Evolutionary conservation across 257 asterid species (phyloP).

Genomic region (Oldenlandia corymbosa): DNA sequence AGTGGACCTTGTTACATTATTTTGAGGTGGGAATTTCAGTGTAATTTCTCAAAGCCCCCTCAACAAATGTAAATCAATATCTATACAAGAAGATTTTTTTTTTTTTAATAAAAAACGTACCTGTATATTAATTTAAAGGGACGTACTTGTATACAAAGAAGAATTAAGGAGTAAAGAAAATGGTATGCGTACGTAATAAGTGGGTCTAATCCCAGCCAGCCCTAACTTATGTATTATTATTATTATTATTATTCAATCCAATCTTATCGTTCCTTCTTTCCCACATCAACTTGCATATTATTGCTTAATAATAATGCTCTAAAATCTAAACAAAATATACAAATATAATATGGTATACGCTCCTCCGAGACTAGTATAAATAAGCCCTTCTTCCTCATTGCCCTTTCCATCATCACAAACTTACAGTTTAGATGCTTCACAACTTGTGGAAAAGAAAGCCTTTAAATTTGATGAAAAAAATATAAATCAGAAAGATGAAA

Average conservation of each 20-base stretch:
- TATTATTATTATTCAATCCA: slow-evolving; percentile 4
- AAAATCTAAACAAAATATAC: not conserved
- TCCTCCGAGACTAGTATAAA: slow-evolving; percentile 10
- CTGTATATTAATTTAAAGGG: no score
- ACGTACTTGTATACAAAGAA: no score
- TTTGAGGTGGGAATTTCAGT: slow-evolving; percentile 25
- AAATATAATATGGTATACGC: not conserved
- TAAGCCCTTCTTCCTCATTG: not conserved
- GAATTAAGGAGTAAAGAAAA: no score
- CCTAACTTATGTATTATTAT: no score
- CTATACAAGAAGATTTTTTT: no score
- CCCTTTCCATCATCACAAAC: not conserved
- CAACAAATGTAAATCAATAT: slow-evolving; percentile 18
- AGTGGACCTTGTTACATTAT: not conserved
- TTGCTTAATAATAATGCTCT: no score
- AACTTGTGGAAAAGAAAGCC: no score
- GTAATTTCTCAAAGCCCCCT: slow-evolving; percentile 28
- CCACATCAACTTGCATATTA: slow-evolving; percentile 14
- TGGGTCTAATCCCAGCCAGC: no score
- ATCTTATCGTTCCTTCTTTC: slow-evolving; percentile 14
- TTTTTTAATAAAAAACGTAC: no score
- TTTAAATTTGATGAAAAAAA: no score
- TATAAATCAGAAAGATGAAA: not conserved
- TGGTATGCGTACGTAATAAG: no score
- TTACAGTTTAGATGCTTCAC: no score